These are phyloP conservation scores for Saccharomycopsis sp. DNA, from an alignment of 805 yeast genomes.

Conservation along the genomic window DNA sequence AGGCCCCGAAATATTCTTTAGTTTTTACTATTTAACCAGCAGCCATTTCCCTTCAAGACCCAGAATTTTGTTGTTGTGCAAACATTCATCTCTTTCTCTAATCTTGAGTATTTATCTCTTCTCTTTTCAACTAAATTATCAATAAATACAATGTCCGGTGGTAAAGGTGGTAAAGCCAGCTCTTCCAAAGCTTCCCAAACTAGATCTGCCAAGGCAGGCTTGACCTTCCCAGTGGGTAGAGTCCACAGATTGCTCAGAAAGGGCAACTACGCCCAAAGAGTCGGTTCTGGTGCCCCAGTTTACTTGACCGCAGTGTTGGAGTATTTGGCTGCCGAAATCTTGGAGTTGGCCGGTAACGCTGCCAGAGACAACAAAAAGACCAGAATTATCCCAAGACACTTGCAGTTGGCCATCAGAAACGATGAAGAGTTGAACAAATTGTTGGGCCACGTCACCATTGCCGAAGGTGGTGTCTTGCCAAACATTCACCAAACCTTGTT, in stretches of 20 bases:
- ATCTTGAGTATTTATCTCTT: too few species aligned
- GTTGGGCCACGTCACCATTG: constrained; percentile 87
- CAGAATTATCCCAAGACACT: constrained; percentile 97
- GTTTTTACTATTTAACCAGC: too few species aligned
- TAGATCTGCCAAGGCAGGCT: constrained; percentile 97
- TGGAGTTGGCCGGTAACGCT: constrained; percentile 98
- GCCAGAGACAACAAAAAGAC: constrained; percentile 99
- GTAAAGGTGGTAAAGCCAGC: constrained; percentile 86
- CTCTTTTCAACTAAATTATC: too few species aligned
- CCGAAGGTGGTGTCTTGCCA: constrained; percentile 99
- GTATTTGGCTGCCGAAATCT: constrained; percentile 94
- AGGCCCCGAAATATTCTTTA: too few species aligned
- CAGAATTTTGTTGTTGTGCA: too few species aligned
- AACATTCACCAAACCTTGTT: constrained; percentile 90
- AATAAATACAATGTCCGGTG: constrained; percentile 76
- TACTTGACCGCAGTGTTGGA: constrained; percentile 95
- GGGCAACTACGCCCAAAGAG: constrained; percentile 97
- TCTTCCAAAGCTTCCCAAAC: constrained; percentile 93
- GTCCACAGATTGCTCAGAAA: constrained; percentile 93
- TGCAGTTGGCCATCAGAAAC: constrained; percentile 96
- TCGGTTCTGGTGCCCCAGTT: constrained; percentile 99
- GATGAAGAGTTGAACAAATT: constrained; percentile 97
- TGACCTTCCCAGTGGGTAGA: constrained; percentile 99
- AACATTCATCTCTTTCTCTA: too few species aligned
- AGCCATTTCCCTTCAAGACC: too few species aligned